Evolutionary conservation across 2,329 filamentous ascomycete species (phyloP), one percentile per base, ranked within the genome.

Genomic region (Colletotrichum paranaense): DNA sequence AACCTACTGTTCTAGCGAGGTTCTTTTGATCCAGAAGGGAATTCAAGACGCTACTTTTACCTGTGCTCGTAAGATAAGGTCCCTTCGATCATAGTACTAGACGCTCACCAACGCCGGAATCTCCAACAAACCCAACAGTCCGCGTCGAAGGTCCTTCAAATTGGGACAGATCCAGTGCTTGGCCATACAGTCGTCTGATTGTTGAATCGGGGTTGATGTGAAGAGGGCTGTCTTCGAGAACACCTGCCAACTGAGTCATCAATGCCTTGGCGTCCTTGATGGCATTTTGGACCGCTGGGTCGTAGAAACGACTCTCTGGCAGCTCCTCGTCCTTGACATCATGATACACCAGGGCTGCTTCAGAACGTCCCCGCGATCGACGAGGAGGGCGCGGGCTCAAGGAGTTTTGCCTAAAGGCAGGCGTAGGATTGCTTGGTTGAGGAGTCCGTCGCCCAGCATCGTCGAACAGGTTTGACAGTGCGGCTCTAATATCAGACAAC

Each of bases 1-100:
- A 12, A 76, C 85, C 81, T 78, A 88, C 86, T 2, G 84, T 79
- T 73, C 83, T 80, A 0, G 85, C 85, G 1, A 88, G 78, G 1
- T 77, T 79, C 1, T 75, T 62, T 0, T 62, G 78, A 62, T 88
- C 86, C 4, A 88, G 78, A 1, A 88, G 78, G 0, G 85, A 87
- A 75, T 88, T 88, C 19, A 88, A 78, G 3, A 88, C 76, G 70
- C 86, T 88, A 69, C 86, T 88, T 78, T 88, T 88, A 0, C 86
- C 86, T 83, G 35, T 2, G 0, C 4, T 1, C 19, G 55, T 5
- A 12, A 19, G 71, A 12, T 4, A 42, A 42, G 5, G 38, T 4
- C 32, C 11, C 32, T 12, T 35, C 32, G 11, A 35, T 35, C 11
- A 35, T 0, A 35, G 32, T 4, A 12, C 3, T 12, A 2, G 38